These are phyloP conservation scores for Spathaspora jeffriesii DNA, from an alignment of 1,139 yeast species.

Conservation along the genomic window DNA sequence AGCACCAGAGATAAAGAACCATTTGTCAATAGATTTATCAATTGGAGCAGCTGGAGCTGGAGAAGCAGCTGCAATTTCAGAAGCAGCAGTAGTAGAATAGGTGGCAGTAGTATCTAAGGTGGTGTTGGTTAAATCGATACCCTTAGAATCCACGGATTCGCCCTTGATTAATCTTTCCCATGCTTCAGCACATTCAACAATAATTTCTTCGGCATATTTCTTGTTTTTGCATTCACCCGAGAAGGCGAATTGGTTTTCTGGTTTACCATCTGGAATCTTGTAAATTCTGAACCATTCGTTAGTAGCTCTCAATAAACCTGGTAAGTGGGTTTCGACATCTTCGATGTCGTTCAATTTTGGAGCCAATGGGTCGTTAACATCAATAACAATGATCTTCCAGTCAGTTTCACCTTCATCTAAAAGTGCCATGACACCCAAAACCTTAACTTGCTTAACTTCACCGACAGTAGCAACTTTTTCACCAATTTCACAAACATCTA, in stretches of 20 bases:
- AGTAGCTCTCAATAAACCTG: constrained; percentile 83
- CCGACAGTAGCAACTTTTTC: constrained; percentile 68
- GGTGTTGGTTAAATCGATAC: constrained; percentile 70
- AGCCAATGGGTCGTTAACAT: constrained; percentile 80
- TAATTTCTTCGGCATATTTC: constrained; percentile 67
- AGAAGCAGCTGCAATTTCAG: constrained; percentile 66
- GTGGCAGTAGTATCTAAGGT: constrained; percentile 63
- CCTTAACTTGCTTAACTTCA: constrained; percentile 80
- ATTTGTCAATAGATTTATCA: constrained; percentile 95
- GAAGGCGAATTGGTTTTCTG: constrained; percentile 83
- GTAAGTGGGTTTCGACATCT: constrained; percentile 82
- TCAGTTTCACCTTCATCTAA: constrained; percentile 98
- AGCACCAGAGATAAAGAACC: constrained; percentile 98
- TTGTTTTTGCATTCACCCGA: constrained; percentile 76
- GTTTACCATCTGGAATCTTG: constrained; percentile 94
- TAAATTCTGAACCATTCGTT: constrained; percentile 95
- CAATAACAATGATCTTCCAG: constrained; percentile 93
- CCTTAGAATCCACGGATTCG: constrained; percentile 44
- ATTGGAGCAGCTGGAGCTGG: constrained; percentile 87
- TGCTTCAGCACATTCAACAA: constrained; percentile 75
- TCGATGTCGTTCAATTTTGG: constrained; percentile 70
- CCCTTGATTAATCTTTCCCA: constrained; percentile 75
- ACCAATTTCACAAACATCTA: constrained; percentile 96
- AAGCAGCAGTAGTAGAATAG: constrained; percentile 47
- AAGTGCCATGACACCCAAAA: constrained; percentile 90